phyloP scores from a whole-genome alignment of 2,329 filamentous ascomycete species.

The Colletotrichum sojae region DNA sequence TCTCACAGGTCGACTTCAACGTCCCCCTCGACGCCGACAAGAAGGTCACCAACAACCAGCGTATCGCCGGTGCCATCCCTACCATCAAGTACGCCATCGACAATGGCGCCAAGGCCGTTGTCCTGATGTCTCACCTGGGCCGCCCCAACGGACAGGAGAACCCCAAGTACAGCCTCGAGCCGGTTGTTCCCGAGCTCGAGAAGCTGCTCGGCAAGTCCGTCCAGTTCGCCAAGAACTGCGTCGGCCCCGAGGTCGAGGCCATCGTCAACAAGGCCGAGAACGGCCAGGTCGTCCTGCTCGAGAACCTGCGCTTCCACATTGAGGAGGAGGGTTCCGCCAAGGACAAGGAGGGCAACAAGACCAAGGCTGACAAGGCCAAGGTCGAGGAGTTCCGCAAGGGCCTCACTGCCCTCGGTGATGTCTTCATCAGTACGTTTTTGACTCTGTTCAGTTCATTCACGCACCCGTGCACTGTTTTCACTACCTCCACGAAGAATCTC shows the following conservation, averaged over 20 bases:
- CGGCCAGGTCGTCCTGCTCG: slow-evolving; percentile 89
- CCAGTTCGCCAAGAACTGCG: slow-evolving; percentile 90
- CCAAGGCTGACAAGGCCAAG: slow-evolving; percentile 94
- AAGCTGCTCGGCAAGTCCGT: slow-evolving; percentile 89
- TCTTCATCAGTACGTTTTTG: slow-evolving; percentile 87
- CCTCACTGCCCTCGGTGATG: slow-evolving; percentile 92
- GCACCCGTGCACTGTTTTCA: background rate
- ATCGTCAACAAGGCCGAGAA: slow-evolving; percentile 85
- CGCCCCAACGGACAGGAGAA: slow-evolving; percentile 93
- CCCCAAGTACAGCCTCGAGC: slow-evolving; percentile 94
- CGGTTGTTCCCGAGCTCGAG: slow-evolving; percentile 91
- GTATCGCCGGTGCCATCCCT: slow-evolving; percentile 94
- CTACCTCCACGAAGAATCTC: background rate
- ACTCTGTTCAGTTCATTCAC: background rate
- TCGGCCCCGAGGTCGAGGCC: slow-evolving; percentile 91
- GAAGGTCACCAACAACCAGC: slow-evolving; percentile 98
- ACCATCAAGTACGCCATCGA: slow-evolving; percentile 96
- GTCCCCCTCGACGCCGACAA: slow-evolving; percentile 94
- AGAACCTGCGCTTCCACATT: slow-evolving; percentile 98
- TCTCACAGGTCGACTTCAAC: slow-evolving; percentile 94
- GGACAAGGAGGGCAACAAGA: slow-evolving; percentile 95
- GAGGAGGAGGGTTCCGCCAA: slow-evolving; percentile 98
- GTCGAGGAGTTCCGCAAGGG: slow-evolving; percentile 96
- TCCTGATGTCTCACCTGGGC: slow-evolving; percentile 99
- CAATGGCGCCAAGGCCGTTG: slow-evolving; percentile 89